Conservation (phyloP, 306 rosid species). For the Inga leiocalycina region DNA sequence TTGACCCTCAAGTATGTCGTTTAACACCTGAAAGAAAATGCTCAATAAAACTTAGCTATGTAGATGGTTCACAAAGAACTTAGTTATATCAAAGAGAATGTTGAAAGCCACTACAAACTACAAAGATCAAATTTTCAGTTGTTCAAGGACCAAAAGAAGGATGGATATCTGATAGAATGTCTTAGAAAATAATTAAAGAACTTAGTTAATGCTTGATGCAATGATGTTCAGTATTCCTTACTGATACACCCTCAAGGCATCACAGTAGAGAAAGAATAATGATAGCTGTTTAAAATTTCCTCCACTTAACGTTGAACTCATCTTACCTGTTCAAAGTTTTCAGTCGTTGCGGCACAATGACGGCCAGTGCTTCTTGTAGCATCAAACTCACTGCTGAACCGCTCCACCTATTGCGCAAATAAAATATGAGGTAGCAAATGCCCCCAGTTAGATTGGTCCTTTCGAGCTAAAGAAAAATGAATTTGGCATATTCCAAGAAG, state of each 20-base stretch:
- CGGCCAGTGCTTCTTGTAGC: slow-evolving; percentile 89
- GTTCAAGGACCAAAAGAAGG: slow-evolving; percentile 24
- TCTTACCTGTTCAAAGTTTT: slow-evolving; percentile 81
- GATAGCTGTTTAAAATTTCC: background rate
- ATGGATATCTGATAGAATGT: slow-evolving; percentile 1
- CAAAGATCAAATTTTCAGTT: background rate
- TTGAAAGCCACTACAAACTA: slow-evolving; percentile 23
- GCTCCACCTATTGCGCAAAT: slow-evolving; percentile 60
- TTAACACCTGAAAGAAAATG: slow-evolving; percentile 69
- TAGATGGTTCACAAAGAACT: background rate
- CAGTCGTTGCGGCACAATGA: slow-evolving; percentile 77
- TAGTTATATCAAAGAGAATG: slow-evolving; percentile 6
- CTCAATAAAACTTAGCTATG: background rate
- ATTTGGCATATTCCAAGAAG: slow-evolving; percentile 14
- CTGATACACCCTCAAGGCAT: slow-evolving; percentile 18
- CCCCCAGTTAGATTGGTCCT: background rate
- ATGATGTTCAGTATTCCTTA: background rate
- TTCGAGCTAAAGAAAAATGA: background rate
- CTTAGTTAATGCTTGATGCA: background rate
- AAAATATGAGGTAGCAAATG: slow-evolving; percentile 11
- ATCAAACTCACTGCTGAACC: slow-evolving; percentile 63
- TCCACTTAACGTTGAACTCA: slow-evolving; percentile 15
- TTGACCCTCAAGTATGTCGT: slow-evolving; percentile 59
- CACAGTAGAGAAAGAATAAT: background rate
- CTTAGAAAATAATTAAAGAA: background rate